Evolutionary conservation across 2,329 filamentous ascomycete species (phyloP).

Genomic region (Tolypocladium sp.): DNA sequence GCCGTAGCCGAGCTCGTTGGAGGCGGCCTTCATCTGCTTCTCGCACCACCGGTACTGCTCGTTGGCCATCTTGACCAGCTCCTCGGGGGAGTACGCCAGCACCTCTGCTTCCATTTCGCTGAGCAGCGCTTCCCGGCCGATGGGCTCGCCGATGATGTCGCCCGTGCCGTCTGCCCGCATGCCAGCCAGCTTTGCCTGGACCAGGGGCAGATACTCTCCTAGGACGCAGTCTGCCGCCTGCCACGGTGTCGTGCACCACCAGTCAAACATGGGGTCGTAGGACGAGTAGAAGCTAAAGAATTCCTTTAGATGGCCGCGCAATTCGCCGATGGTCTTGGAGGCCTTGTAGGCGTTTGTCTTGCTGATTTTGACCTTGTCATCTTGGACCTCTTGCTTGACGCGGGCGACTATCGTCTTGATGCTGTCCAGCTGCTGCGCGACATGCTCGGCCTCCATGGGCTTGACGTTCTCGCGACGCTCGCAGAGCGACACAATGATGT

Average conservation of each 20-base stretch:
- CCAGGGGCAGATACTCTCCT: conserved; percentile 20
- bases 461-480: conserved; percentile 36
- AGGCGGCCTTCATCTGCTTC: conserved; percentile 41
- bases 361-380: conserved; percentile 21
- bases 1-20: conserved; percentile 35
- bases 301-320: conserved; percentile 34
- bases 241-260: conserved; percentile 43
- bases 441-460: conserved; percentile 29
- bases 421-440: conserved; percentile 31
- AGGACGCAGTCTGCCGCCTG: conserved; percentile 26
- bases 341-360: conserved; percentile 38
- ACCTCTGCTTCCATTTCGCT: conserved; percentile 45
- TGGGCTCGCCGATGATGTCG: conserved; percentile 47
- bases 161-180: conserved; percentile 31
- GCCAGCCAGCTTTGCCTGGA: conserved; percentile 35
- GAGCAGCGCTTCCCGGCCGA: conserved; percentile 40
- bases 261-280: conserved; percentile 48
- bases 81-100: conserved; percentile 49
- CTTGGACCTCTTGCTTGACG: conserved; percentile 23
- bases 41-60: conserved; percentile 47
- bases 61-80: conserved; percentile 41
- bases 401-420: conserved; percentile 20
- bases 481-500: conserved; percentile 31
- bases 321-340: conserved; percentile 27
- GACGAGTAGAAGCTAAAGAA: conserved; percentile 40